Base-by-base conservation (phyloP, 75 land plant genomes). In the Sequoia sempervirens region DNA sequence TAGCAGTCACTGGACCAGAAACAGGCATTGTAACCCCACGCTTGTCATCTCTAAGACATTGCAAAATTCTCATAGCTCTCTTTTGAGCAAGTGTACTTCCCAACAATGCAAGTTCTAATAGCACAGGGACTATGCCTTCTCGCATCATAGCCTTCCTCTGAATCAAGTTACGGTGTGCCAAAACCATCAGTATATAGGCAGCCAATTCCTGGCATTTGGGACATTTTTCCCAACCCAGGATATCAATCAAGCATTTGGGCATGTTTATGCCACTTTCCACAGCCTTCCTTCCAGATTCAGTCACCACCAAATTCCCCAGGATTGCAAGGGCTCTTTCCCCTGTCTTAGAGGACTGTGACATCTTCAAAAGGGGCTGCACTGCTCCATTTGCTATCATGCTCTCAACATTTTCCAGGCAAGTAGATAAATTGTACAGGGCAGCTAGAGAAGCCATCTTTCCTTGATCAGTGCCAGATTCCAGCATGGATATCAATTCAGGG, bases 71-170 rank as follows among this genome's bases (percentile, higher is more conserved):
- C 28, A 90, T 30, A 0, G 97, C 97, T 36, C 99, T 86, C 86
- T 89, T 93, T 89, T 91, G 95, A 32, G 94, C 94, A 68, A 96
- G 66, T n/a, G 91, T 80, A 41, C 91, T 93, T 3, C 99, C 95
- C 76, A 95, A 58, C 75, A 96, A 83, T 1, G 89, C 89, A 78
- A 96, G 87, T 85, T 93, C 95, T 20, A 95, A 88, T 7, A 95
- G 91, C 20, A 85, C 91, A 15, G 90, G 88, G 36, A 96, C 91
- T 20, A 95, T 93, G 2, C 97, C 94, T 12, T 80, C 61, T 64
- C 80, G 76, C 40, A 86, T 87, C 99, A 96, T 95, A 41, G 87
- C 93, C 52, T 86, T 87, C 37, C 94, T 75, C 61, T 90, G 90
- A 18, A 52, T 68, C 11, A 74, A 80, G 84, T 92, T 93, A 75